A percentile compares a stretch with the other conserved stretches of the same genome.
Conservation (phyloP, 108 stramenopile species). For the Cylindrotheca fusiformis region DNA sequence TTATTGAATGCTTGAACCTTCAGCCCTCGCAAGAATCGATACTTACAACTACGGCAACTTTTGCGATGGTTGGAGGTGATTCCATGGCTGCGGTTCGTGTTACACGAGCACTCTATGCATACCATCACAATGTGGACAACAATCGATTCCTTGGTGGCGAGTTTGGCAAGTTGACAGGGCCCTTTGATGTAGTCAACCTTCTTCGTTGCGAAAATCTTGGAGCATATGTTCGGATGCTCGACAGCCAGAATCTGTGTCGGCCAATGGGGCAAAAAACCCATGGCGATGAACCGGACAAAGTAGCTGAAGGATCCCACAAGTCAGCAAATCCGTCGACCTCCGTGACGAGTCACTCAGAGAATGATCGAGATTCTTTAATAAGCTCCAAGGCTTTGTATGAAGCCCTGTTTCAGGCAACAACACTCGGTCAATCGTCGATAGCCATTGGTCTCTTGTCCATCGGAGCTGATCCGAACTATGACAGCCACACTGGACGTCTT, state of each 20-base stretch:
- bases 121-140: slow-evolving; percentile 57
- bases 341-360: not conserved
- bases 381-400: slow-evolving; percentile 39
- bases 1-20: slow-evolving; percentile 72
- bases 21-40: slow-evolving; percentile 54
- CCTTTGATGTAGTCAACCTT: slow-evolving; percentile 57
- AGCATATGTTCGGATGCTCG: slow-evolving; percentile 71
- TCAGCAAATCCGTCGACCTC: not conserved
- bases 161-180: slow-evolving; percentile 56
- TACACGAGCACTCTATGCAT: slow-evolving; percentile 67
- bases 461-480: slow-evolving; percentile 65
- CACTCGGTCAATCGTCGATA: slow-evolving; percentile 43
- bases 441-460: slow-evolving; percentile 51
- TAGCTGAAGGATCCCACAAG: not conserved
- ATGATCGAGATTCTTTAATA: not conserved
- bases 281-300: not conserved
- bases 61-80: slow-evolving; percentile 82
- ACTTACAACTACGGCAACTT: slow-evolving; percentile 54
- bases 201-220: slow-evolving; percentile 56
- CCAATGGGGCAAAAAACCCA: not conserved
- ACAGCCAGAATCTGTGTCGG: slow-evolving; percentile 21
- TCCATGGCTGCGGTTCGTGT: slow-evolving; percentile 79
- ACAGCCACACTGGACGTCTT: slow-evolving; percentile 39
- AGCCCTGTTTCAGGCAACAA: slow-evolving; percentile 57
- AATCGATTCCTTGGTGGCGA: slow-evolving; percentile 70